Percentiles rank a stretch among this genome's conserved stretches.
These are phyloP conservation scores for Citrus hindsii DNA, from an alignment of 345 rosid species.

Conservation along the genomic window DNA sequence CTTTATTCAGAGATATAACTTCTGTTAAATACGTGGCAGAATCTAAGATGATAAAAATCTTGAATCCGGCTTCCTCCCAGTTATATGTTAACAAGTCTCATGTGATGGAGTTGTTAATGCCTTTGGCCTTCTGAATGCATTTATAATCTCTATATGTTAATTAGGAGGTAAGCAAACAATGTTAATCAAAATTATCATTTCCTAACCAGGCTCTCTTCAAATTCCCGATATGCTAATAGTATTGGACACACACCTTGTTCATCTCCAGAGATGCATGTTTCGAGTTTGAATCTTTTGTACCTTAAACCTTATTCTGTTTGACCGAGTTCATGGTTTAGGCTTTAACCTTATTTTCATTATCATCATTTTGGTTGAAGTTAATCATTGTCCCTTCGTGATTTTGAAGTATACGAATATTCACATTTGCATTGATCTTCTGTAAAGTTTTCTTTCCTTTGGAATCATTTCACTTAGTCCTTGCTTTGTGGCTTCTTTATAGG, in stretches of 20 bases:
- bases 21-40: background rate
- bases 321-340: background rate
- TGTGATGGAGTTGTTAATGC: background rate
- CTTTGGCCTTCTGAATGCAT: background rate
- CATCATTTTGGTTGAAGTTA: background rate
- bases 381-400: background rate
- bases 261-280: background rate
- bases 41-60: background rate
- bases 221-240: background rate
- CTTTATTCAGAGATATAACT: background rate
- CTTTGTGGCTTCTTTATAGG: conserved; percentile 32
- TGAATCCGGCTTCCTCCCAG: background rate
- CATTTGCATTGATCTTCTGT: background rate
- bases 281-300: background rate
- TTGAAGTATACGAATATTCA: background rate
- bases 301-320: background rate
- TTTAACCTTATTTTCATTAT: background rate
- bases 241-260: too few relatives aligned
- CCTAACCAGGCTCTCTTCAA: background rate
- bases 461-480: background rate
- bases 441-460: background rate
- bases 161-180: background rate
- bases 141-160: background rate
- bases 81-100: background rate
- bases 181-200: background rate